Evolutionary conservation across 2,329 filamentous ascomycete species (phyloP), one percentile per base, ranked within the genome.

Genomic region (Aspergillus sp.): DNA sequence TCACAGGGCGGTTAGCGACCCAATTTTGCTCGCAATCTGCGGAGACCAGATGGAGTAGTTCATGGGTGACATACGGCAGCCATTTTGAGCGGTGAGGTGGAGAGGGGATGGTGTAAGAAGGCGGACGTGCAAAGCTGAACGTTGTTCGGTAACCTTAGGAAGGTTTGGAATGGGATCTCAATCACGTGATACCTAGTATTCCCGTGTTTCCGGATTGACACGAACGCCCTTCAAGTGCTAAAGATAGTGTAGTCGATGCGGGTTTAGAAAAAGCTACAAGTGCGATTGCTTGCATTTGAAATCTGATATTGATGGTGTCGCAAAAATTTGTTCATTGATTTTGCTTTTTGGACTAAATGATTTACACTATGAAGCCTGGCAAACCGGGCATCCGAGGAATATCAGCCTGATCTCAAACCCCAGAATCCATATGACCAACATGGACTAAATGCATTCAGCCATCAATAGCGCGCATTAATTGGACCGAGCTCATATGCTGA

Each of bases 401-500:
- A 70, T 71, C 69, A 68, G 66, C 68, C 64, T 67, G 63, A 64
- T 60, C 63, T 69, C 64, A 61, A 69, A 70, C 71, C 54, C 70
- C 73, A 71, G 70, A 72, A 69, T 68, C 69, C 65, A 71, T 71
- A 69, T 63, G 69, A 63, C 65, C 67, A 63, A 64, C 64, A 69
- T 66, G 59, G 34, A 54, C 64, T 64, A 64, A 66, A 65, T 61
- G 38, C 65, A 43, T 58, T 66, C 66, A 65, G 68, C 69, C 69
- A 67, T 67, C 67, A 65, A 64, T 56, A 60, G 64, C 61, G 54
- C 64, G 59, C 59, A 64, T 60, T 67, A 69, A 64, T 54, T 58
- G 38, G 57, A 54, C 61, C 61, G 64, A 67, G 64, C 66, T 78
- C 70, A 93, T 85, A 92, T 89, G 85, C 91, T 93, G 80, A 99